Percentiles rank a stretch among this genome's conserved stretches.
Evolutionary conservation across 1,284 basidiomycete genomes (phyloP).

Genomic region (Kalmanozyma brasiliensis): DNA sequence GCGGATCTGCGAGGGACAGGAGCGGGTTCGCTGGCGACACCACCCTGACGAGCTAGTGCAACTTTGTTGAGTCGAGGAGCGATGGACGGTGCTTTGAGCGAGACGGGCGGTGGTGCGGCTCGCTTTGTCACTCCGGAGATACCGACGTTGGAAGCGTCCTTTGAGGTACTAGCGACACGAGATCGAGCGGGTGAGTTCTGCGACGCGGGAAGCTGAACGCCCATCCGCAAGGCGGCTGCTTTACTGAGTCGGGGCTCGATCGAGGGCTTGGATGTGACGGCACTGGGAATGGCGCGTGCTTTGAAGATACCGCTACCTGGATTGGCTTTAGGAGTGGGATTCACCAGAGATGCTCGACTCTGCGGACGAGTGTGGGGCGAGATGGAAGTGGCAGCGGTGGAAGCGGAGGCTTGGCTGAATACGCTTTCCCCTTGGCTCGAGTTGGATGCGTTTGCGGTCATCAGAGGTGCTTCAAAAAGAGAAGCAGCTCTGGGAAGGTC

Average conservation of each 20-base stretch:
- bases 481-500: no score
- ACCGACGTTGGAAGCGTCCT: slow-evolving; percentile 14
- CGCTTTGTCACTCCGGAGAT: slow-evolving; percentile 28
- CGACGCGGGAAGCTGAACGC: slow-evolving; percentile 3
- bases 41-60: slow-evolving; percentile 36
- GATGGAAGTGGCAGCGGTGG: slow-evolving; percentile 7
- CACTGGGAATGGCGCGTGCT: slow-evolving; percentile 18
- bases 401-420: slow-evolving; percentile 5
- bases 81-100: slow-evolving; percentile 35
- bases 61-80: slow-evolving; percentile 53
- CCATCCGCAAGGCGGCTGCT: slow-evolving; percentile 73
- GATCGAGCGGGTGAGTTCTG: slow-evolving; percentile 8
- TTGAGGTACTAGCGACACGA: background rate
- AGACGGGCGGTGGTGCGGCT: slow-evolving; percentile 28
- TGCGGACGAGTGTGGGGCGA: slow-evolving; percentile 3
- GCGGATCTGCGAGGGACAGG: no score
- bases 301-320: slow-evolving; percentile 11
- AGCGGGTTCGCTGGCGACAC: background rate
- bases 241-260: slow-evolving; percentile 81
- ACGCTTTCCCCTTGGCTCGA: slow-evolving; percentile 16
- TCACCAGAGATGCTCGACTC: slow-evolving; percentile 7
- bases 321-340: background rate
- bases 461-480: background rate
- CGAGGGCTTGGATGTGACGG: slow-evolving; percentile 71
- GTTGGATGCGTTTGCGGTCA: slow-evolving; percentile 4